Percentiles rank a stretch among this genome's conserved stretches.
Evolutionary conservation across 1,284 basidiomycete species (phyloP).

Genomic region (Coniferiporia sulphurascens): DNA sequence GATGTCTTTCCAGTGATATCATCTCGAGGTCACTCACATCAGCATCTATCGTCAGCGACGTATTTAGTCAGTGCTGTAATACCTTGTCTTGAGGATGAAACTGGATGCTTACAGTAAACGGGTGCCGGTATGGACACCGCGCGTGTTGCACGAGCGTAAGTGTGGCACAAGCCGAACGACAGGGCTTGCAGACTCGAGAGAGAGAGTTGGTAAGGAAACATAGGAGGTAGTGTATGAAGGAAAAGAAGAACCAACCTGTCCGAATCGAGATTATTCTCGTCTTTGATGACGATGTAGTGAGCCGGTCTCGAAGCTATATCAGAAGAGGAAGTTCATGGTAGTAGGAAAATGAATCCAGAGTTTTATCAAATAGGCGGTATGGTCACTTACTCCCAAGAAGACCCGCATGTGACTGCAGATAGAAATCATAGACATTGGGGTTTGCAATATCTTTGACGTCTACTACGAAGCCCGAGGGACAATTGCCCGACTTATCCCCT

Average conservation of each 20-base stretch:
- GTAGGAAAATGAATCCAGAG: neutral
- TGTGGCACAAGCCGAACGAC: conserved; percentile 32
- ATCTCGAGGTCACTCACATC: conserved; percentile 3
- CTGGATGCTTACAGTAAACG: conserved; percentile 28
- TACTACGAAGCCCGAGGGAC: conserved; percentile 29
- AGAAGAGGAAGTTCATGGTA: neutral
- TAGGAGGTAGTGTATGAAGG: neutral
- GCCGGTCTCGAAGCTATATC: conserved; percentile 22
- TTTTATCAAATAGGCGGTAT: neutral
- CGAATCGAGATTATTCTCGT: conserved; percentile 26
- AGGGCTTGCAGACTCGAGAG: conserved; percentile 24
- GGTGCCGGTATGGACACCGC: conserved; percentile 34
- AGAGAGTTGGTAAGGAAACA: neutral
- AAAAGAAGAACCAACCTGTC: conserved; percentile 8
- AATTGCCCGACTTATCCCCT: conserved; percentile 29
- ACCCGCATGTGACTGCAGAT: conserved; percentile 34
- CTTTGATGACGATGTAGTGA: conserved; percentile 31
- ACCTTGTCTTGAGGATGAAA: neutral
- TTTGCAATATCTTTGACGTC: conserved; percentile 23
- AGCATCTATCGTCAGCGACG: conserved; percentile 9
- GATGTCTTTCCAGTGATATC: too few relatives aligned
- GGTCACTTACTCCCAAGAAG: conserved; percentile 32
- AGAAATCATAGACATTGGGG: conserved; percentile 30
- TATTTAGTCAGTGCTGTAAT: neutral
- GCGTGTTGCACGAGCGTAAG: conserved; percentile 32